Conservation (phyloP, 2,329 filamentous ascomycete species). For the Cordyceps javanica region DNA sequence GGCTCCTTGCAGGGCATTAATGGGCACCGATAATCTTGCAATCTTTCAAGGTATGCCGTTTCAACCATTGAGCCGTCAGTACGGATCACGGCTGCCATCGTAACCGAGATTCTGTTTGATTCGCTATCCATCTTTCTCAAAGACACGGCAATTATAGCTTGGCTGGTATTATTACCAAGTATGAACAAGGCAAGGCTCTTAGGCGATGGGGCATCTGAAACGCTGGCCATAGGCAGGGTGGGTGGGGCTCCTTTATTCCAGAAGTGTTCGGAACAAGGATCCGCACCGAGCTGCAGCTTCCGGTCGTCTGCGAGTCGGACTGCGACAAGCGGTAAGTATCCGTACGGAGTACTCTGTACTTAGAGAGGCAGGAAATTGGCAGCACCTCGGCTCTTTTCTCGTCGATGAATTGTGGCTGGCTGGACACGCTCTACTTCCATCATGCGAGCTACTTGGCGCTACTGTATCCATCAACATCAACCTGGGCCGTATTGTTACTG, state of each 20-base stretch:
- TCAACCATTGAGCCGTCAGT: not conserved
- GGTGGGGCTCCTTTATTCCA: slow-evolving; percentile 6
- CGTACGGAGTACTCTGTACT: too few species aligned
- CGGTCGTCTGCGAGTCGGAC: not conserved
- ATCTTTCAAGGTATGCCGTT: too few species aligned
- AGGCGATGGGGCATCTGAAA: slow-evolving; percentile 1
- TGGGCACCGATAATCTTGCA: too few species aligned
- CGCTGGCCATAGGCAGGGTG: not conserved
- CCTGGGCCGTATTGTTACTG: not conserved
- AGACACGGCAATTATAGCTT: slow-evolving; percentile 2
- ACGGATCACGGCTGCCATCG: too few species aligned
- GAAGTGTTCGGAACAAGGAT: slow-evolving; percentile 1
- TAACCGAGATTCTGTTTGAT: not conserved
- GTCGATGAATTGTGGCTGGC: not conserved
- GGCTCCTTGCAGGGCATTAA: not conserved
- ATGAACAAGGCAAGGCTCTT: too few species aligned
- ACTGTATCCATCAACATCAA: not conserved
- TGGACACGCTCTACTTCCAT: not conserved
- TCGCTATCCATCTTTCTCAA: not conserved
- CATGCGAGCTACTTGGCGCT: not conserved
- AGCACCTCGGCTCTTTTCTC: too few species aligned
- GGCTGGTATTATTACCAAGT: not conserved
- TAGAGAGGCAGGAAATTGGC: too few species aligned
- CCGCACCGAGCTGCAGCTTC: not conserved
- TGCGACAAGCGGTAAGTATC: not conserved